Evolutionary conservation across 2,329 filamentous ascomycete genomes (phyloP).

Genomic region (Plectosphaerella cucumerina): DNA sequence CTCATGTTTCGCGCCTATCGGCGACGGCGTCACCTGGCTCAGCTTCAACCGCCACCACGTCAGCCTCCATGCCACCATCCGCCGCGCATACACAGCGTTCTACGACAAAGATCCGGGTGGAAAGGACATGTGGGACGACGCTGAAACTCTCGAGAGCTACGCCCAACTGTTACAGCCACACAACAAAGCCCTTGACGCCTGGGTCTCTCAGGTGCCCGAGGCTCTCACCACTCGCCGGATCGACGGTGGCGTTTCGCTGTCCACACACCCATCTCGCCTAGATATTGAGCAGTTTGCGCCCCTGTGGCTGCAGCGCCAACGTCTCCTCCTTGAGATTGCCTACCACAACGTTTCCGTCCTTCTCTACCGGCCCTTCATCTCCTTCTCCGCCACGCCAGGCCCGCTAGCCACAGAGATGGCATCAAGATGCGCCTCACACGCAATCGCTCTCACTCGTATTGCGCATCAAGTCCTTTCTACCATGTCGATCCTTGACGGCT

Average conservation of each 20-base stretch:
- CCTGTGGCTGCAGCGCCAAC: slow-evolving; percentile 35
- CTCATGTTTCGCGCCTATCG: not conserved
- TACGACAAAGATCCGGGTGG: not conserved
- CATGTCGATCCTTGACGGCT: slow-evolving; percentile 21
- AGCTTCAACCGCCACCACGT: slow-evolving; percentile 1
- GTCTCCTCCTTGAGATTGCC: slow-evolving; percentile 35
- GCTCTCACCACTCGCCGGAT: not conserved
- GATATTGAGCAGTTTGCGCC: slow-evolving; percentile 26
- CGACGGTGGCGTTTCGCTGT: not conserved
- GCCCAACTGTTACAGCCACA: not conserved
- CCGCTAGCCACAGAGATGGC: slow-evolving; percentile 18
- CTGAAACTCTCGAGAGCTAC: not conserved
- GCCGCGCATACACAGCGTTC: not conserved
- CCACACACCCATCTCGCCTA: slow-evolving; percentile 22
- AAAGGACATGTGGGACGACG: slow-evolving; percentile 1
- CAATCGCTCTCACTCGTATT: slow-evolving; percentile 20
- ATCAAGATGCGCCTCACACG: slow-evolving; percentile 18
- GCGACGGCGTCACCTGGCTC: slow-evolving; percentile 1
- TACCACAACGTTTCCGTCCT: slow-evolving; percentile 30
- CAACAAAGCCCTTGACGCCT: not conserved
- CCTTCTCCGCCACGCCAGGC: slow-evolving; percentile 20
- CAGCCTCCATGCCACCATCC: not conserved
- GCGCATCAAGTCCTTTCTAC: slow-evolving; percentile 19
- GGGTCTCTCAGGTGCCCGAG: not conserved
- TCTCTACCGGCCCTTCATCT: not conserved